These are phyloP conservation scores for Circinella minor DNA, from an alignment of 371 early-diverging fungal species.

Conservation along the genomic window DNA sequence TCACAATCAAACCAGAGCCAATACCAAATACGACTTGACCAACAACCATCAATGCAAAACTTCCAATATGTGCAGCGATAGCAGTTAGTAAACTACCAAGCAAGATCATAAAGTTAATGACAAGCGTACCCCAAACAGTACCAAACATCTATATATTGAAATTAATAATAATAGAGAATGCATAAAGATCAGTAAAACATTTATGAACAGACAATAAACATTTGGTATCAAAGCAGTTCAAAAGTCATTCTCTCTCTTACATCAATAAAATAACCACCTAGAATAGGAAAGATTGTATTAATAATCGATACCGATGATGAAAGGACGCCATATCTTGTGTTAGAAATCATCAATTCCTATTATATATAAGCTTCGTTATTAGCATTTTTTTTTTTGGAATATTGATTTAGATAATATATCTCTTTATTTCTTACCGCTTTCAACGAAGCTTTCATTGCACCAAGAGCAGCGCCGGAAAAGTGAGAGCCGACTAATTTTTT, in stretches of 20 bases:
- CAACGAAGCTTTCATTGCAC: constrained; percentile 46
- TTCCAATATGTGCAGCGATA: constrained; percentile 41
- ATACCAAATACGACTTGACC: constrained; percentile 61
- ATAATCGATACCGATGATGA: constrained; percentile 55
- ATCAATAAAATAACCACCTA: constrained; percentile 55
- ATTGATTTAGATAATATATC: too few relatives aligned
- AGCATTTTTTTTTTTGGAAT: too few relatives aligned
- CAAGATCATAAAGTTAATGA: constrained; percentile 45
- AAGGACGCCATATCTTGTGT: constrained; percentile 59
- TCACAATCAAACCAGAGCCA: constrained; percentile 59
- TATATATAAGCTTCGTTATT: too few relatives aligned
- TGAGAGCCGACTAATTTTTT: constrained; percentile 24
- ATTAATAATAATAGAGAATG: not conserved
- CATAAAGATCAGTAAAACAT: not conserved
- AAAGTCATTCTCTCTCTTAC: not conserved
- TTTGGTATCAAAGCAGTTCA: too few relatives aligned
- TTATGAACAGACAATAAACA: too few relatives aligned
- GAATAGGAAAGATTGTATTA: constrained; percentile 58
- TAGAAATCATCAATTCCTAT: constrained; percentile 44
- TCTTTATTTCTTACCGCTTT: constrained; percentile 22
- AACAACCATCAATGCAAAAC: constrained; percentile 49
- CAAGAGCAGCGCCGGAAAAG: constrained; percentile 24
- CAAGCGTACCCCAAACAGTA: constrained; percentile 51
- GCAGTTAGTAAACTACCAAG: constrained; percentile 54
- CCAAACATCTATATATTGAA: constrained; percentile 35